phyloP scores from a whole-genome alignment of 2,329 filamentous ascomycete genomes.

The Verticillium zaregamsianum region DNA sequence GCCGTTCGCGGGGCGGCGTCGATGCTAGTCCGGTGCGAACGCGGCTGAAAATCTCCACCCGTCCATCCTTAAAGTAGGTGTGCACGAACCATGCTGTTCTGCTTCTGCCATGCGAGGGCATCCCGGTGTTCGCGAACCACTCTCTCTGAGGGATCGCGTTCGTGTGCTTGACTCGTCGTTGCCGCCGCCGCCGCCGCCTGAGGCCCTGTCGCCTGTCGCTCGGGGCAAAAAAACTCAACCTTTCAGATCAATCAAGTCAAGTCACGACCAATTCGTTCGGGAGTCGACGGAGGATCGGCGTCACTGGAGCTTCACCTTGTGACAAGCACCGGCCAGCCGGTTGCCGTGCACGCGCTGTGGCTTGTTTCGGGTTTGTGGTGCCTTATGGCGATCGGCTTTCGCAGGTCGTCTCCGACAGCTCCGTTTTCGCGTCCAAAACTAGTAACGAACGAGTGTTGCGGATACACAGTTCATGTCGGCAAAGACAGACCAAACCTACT shows the following conservation, averaged over 20 bases:
- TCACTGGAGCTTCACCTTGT: background rate
- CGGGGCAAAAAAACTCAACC: background rate
- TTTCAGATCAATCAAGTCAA: background rate
- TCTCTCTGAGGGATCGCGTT: background rate
- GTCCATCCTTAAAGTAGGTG: background rate
- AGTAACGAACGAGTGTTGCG: background rate
- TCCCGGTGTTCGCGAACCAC: background rate
- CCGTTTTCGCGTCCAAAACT: background rate
- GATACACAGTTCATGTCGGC: too few species aligned
- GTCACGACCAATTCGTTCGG: background rate
- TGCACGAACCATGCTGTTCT: background rate
- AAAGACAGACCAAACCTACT: too few species aligned
- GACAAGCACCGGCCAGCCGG: background rate
- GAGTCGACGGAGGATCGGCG: background rate
- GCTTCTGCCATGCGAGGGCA: background rate
- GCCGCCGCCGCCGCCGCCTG: background rate
- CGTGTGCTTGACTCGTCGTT: background rate
- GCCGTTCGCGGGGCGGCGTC: background rate
- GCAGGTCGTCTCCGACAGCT: background rate
- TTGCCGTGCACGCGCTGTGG: background rate
- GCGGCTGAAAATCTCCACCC: background rate
- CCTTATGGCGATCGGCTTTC: background rate
- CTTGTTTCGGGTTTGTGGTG: background rate
- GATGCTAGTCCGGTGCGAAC: background rate
- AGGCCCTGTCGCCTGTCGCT: background rate